Evolutionary conservation across 2,329 filamentous ascomycete species (phyloP).

Genomic region (Herpotrichia juniperi): DNA sequence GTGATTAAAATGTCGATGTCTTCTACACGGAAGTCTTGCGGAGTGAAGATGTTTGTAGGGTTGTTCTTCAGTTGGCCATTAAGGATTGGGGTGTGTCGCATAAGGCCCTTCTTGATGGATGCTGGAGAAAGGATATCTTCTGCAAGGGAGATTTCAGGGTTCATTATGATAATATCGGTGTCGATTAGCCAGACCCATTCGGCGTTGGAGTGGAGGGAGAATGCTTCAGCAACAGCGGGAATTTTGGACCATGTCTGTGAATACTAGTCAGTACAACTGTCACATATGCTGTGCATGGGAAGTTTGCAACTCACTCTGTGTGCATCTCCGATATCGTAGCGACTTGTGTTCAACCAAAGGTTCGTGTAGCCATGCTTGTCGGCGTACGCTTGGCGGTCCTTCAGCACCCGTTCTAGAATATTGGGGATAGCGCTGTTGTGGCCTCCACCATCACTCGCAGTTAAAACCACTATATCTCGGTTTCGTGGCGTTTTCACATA

Average conservation of each 20-base stretch:
- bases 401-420: slow-evolving; percentile 39
- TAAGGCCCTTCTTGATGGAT: slow-evolving; percentile 33
- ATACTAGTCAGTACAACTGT: neutral
- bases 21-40: slow-evolving; percentile 32
- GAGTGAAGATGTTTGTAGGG: slow-evolving; percentile 33
- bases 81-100: slow-evolving; percentile 34
- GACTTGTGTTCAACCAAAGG: slow-evolving; percentile 49
- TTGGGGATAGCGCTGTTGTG: slow-evolving; percentile 50
- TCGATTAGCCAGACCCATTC: slow-evolving; percentile 52
- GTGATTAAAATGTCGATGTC: slow-evolving; percentile 48
- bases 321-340: slow-evolving; percentile 45
- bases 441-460: slow-evolving; percentile 48
- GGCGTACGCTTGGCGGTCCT: slow-evolving; percentile 46
- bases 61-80: slow-evolving; percentile 33
- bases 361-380: slow-evolving; percentile 45
- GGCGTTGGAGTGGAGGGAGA: slow-evolving; percentile 43
- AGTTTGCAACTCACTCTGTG: slow-evolving; percentile 31
- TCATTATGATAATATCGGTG: slow-evolving; percentile 50
- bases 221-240: slow-evolving; percentile 48
- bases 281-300: slow-evolving; percentile 4
- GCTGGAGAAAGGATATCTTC: slow-evolving; percentile 40
- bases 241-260: slow-evolving; percentile 48
- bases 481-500: slow-evolving; percentile 40
- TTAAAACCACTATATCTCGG: slow-evolving; percentile 46
- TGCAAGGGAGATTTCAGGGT: slow-evolving; percentile 39